Evolutionary conservation across 164 flowering plant species (phyloP).

Genomic region (Santalum album): DNA sequence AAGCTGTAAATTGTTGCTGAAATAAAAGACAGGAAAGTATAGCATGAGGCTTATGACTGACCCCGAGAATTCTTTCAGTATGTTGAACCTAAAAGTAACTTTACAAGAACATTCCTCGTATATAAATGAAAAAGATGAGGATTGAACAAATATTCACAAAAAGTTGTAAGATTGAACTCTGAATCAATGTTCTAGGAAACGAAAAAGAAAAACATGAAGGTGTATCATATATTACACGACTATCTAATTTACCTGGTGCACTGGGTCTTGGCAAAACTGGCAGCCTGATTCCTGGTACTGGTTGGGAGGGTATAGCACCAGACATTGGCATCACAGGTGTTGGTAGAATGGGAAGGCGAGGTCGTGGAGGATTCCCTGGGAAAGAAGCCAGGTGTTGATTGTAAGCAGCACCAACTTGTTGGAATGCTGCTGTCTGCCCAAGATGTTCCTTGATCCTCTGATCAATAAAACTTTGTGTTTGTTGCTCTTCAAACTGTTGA

Average conservation of each 20-base stretch:
- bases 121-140: too few species aligned
- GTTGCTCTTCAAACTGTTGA: constrained; percentile 92
- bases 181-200: background rate
- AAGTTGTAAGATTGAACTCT: background rate
- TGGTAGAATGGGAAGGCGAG: constrained; percentile 59
- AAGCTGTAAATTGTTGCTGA: background rate
- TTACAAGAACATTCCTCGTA: too few species aligned
- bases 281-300: constrained; percentile 65
- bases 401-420: constrained; percentile 83
- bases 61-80: background rate
- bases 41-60: background rate
- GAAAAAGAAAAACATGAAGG: background rate
- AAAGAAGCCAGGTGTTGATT: constrained; percentile 49
- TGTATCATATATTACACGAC: background rate
- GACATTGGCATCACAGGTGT: constrained; percentile 37
- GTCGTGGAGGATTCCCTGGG: constrained; percentile 33
- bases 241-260: constrained; percentile 30
- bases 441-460: constrained; percentile 92
- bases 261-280: constrained; percentile 65
- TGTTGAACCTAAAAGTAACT: too few species aligned
- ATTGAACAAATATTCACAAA: too few species aligned
- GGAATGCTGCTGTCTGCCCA: constrained; percentile 72
- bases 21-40: background rate
- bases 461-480: constrained; percentile 87
- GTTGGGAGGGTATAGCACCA: constrained; percentile 23